Percentiles rank a stretch among this genome's conserved stretches.
Conservation (phyloP, 495 filamentous ascomycete species). For the Aspergillus sparsus region DNA sequence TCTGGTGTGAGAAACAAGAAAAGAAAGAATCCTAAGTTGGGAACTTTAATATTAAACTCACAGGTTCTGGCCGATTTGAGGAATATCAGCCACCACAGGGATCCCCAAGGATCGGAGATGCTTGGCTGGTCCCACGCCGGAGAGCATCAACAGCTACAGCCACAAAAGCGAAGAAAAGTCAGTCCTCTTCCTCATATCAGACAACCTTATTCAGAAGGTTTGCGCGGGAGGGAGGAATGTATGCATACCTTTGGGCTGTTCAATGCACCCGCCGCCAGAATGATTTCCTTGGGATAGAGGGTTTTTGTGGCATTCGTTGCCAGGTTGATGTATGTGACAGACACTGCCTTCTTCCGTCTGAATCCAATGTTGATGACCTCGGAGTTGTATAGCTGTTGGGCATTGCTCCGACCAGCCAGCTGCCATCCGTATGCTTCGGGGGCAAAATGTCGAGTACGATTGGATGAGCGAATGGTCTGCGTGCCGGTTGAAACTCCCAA, state of each 20-base stretch:
- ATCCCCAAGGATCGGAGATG: neutral
- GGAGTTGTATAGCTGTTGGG: neutral
- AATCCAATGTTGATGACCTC: neutral
- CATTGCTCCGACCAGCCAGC: neutral
- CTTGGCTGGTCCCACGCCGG: neutral
- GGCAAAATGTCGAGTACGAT: neutral
- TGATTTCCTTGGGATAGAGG: neutral
- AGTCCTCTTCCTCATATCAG: no score
- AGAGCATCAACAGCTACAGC: conserved; percentile 6
- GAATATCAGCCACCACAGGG: neutral
- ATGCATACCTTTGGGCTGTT: conserved; percentile 1
- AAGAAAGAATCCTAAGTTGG: no score
- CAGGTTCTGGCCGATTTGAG: conserved; percentile 5
- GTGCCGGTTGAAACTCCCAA: neutral
- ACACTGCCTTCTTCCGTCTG: neutral
- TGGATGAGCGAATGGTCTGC: neutral
- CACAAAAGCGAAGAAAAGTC: no score
- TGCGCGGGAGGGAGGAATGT: neutral
- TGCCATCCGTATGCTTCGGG: neutral
- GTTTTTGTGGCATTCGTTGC: neutral
- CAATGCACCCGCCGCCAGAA: neutral
- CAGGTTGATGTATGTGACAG: neutral
- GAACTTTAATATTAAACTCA: neutral
- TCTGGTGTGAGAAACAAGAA: neutral
- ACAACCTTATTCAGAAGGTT: no score